Base-by-base conservation (phyloP, 192 early-diverging fungal species). In the Irineochytrium annulatum region DNA sequence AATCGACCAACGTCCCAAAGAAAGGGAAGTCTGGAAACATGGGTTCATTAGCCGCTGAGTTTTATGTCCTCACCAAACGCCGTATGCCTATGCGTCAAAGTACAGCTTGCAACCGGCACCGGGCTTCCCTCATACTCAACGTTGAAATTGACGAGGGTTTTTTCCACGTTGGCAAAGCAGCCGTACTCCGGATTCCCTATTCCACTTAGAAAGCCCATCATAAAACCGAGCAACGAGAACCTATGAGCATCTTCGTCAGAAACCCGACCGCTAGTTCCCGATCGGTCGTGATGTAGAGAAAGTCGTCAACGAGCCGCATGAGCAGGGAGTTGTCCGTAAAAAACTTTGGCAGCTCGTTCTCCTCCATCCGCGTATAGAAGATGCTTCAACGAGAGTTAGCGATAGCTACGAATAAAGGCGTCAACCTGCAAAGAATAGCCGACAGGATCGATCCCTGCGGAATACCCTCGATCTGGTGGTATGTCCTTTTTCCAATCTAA, bases 371-470 rank as follows among this genome's bases (percentile, higher is more conserved):
- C 1, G 83, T 86, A 49, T 91, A 92, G 57, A 88, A 89, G 45
- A 93, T 77, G 63, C 86, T 88, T 28, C 16, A 33, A 35, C 16
- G 28, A 57, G 24, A 20, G 22, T 65, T 24, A 8, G 19, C 35
- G 8, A 41, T 26, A 51, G 11, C 39, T 26, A 45, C 60, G 31
- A 27, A 26, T 17, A 27, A 33, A 27, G 3, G 43, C 26, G 45
- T 27, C 4, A 30, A 89, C 86, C 78, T 91, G 88, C 94, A 97
- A 49, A 97, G 79, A 3, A 93, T 46, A 32, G 87, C 78, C 0
- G 94, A 97, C 20, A 97, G 64, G 22, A 87, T 71, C 2, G 92
- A 95, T 0, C 94, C 94, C 66, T 97, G 94, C 1, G 94, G 94
- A 30, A 97, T 93, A 3, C 94, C 94, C 34, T 17, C 65, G 0